A percentile compares a stretch with the other conserved stretches of the same genome.
These are phyloP conservation scores for Eucalyptus sp. DNA, from an alignment of 345 rosid genomes.

Conservation along the genomic window DNA sequence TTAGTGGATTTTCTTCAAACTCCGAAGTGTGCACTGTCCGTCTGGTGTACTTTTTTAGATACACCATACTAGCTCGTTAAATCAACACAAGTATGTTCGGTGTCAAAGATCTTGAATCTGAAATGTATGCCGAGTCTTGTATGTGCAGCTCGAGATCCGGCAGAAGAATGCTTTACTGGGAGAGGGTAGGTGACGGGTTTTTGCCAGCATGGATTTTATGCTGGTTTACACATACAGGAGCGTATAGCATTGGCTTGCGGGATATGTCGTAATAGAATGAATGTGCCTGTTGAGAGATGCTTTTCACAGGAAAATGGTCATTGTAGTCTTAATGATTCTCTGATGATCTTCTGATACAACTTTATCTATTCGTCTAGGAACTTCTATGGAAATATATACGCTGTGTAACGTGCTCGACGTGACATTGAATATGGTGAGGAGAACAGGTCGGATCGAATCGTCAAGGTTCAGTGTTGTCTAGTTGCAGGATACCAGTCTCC, in stretches of 20 bases:
- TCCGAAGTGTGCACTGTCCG: not conserved
- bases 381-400: not conserved
- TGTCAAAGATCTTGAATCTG: not conserved
- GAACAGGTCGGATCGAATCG: not conserved
- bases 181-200: not conserved
- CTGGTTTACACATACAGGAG: not conserved
- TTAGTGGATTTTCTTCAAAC: not conserved
- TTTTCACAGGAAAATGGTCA: not conserved
- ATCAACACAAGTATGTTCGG: not conserved
- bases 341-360: not conserved
- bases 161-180: not conserved
- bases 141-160: not conserved
- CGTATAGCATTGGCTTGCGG: not conserved
- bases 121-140: not conserved
- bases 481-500: not conserved
- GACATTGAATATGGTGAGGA: not conserved
- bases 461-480: not conserved
- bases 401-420: not conserved
- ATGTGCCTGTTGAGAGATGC: not conserved
- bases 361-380: not conserved
- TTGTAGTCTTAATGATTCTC: not conserved
- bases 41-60: not conserved
- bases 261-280: not conserved
- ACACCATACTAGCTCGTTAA: not conserved
- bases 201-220: not conserved